These are phyloP conservation scores for Dorcoceras hygrometricum DNA, from an alignment of 257 asterid genomes.

Conservation along the genomic window DNA sequence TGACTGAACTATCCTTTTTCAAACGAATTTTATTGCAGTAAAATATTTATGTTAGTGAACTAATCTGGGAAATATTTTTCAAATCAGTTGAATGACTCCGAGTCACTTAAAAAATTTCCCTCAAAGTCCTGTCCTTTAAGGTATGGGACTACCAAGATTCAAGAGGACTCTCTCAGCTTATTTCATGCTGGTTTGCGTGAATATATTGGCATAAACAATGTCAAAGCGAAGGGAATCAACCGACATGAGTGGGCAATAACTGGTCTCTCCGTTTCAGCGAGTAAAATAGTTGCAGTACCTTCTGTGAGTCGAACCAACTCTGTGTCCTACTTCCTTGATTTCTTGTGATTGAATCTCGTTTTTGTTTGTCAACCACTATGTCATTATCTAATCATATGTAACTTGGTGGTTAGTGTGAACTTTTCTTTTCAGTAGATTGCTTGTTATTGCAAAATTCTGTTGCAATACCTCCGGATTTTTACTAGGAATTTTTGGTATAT, in stretches of 20 bases:
- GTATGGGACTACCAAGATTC: conserved; percentile 75
- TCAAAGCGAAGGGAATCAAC: conserved; percentile 39
- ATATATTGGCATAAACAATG: conserved; percentile 52
- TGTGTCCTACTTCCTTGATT: conserved; percentile 1
- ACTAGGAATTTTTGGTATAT: conserved; percentile 16
- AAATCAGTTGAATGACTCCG: conserved; percentile 55
- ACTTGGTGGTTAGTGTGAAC: conserved; percentile 10
- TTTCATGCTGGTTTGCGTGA: conserved; percentile 87
- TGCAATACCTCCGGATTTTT: conserved; percentile 14
- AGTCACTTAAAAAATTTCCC: conserved; percentile 75
- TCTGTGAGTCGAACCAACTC: conserved; percentile 51
- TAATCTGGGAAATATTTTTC: conserved; percentile 14
- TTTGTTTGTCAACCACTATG: conserved; percentile 1
- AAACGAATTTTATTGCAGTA: conserved; percentile 8
- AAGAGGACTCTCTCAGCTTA: conserved; percentile 78
- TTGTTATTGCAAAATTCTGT: conserved; percentile 18
- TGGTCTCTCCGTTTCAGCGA: conserved; percentile 84
- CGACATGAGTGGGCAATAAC: conserved; percentile 77
- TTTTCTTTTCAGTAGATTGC: conserved; percentile 7
- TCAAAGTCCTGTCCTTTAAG: conserved; percentile 88
- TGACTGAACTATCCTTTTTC: background rate
- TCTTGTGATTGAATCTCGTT: conserved; percentile 2
- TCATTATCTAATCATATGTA: background rate
- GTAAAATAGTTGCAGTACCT: conserved; percentile 72
- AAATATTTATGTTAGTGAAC: background rate